These are phyloP conservation scores for Talaromyces ruber DNA, from an alignment of 495 filamentous ascomycete genomes.

Conservation along the genomic window DNA sequence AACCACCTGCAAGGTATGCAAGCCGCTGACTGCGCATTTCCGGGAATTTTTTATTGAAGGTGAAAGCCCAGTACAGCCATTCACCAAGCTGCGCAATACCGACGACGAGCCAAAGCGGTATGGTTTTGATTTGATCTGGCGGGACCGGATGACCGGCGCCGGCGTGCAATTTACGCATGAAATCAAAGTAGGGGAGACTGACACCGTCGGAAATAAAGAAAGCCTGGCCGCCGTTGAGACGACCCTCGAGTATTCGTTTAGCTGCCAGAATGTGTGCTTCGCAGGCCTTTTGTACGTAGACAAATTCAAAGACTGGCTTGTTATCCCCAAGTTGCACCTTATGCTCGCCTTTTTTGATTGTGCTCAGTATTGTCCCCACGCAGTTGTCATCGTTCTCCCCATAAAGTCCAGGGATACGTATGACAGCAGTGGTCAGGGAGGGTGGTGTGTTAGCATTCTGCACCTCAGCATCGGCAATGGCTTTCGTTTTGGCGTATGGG, in stretches of 20 bases:
- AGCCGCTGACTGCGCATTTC: slow-evolving; percentile 10
- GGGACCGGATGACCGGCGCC: slow-evolving; percentile 13
- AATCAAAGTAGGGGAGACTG: slow-evolving; percentile 16
- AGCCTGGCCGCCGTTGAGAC: slow-evolving; percentile 12
- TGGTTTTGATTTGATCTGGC: slow-evolving; percentile 13
- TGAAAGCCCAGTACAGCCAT: slow-evolving; percentile 14
- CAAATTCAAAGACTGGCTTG: slow-evolving; percentile 62
- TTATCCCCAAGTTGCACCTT: slow-evolving; percentile 17
- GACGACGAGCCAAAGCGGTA: slow-evolving; percentile 13
- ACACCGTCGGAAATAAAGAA: slow-evolving; percentile 20
- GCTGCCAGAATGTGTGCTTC: slow-evolving; percentile 64
- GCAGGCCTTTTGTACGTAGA: slow-evolving; percentile 71
- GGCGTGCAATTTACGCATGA: slow-evolving; percentile 13
- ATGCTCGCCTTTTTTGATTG: slow-evolving; percentile 12
- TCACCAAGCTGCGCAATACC: slow-evolving; percentile 12
- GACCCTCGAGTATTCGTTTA: slow-evolving; percentile 1
- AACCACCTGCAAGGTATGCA: slow-evolving; percentile 13
- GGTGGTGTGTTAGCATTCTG: slow-evolving; percentile 12
- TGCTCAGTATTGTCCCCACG: slow-evolving; percentile 8
- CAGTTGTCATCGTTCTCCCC: slow-evolving; percentile 16
- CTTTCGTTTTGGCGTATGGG: slow-evolving; percentile 16
- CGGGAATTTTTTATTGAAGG: slow-evolving; percentile 13
- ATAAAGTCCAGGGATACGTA: slow-evolving; percentile 17
- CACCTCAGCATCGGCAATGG: slow-evolving; percentile 16
- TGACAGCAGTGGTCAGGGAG: slow-evolving; percentile 11